Evolutionary conservation across 345 rosid genomes (phyloP), one percentile per base, ranked within the genome.

Genomic region (Mercurialis annua): DNA sequence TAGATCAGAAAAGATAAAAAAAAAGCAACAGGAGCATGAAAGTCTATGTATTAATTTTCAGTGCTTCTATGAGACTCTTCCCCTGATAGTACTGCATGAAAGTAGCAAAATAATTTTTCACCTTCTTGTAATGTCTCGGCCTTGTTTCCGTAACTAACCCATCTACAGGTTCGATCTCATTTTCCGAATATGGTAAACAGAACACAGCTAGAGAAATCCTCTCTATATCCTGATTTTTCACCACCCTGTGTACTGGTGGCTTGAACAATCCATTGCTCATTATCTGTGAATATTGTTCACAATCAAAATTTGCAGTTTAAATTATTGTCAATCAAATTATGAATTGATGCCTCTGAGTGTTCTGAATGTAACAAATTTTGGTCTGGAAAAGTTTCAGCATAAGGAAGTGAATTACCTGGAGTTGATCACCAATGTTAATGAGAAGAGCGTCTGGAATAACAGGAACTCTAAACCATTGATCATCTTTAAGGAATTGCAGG

Each of bases 241-340:
- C 73, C 64, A 77, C 90, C 57, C 86, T 80, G 85, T 43, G 78
- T 58, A 11, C 79, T 64, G 69, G 69, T 61, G 87, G 84, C 80
- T 84, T 86, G 77, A 78, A 88, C 47, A 80, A 78, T 27, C 86
- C 89, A 69, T 88, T 86, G 73, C 84, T 82, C 87, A 79, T 84
- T 65, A 82, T 81, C 87, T 81, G 2, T 0, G 11, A 1, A 14
- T 40, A 40, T 40, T n/a, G n/a, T n/a, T n/a, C 44, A n/a, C n/a
- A n/a, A n/a, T n/a, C n/a, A n/a, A n/a, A n/a, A n/a, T n/a, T n/a
- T n/a, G n/a, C n/a, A n/a, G n/a, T n/a, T n/a, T n/a, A n/a, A n/a
- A n/a, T n/a, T n/a, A n/a, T n/a, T n/a, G n/a, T n/a, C n/a, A n/a
- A n/a, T n/a, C n/a, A n/a, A n/a, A n/a, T n/a, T n/a, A n/a, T n/a